Base-by-base conservation (phyloP, 1,139 yeast species). In the Nematodospora anomalae region DNA sequence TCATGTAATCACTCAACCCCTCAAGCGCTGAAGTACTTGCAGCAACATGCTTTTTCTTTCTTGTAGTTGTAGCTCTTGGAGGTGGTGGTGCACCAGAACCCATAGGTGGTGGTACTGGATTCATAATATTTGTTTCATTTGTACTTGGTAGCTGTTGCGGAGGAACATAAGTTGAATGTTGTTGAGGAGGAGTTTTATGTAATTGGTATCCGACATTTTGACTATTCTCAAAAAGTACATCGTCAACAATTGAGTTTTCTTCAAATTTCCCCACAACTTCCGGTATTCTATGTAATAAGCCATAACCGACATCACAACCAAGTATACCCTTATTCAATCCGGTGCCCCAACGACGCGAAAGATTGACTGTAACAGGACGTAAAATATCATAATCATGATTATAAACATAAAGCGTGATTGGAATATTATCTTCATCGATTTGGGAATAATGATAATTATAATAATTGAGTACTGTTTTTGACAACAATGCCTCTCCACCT, bases 241-340 rank as follows among this genome's bases (percentile, higher is more conserved):
- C 75, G 26, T 67, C 72, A 13, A 57, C 53, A 11, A 64, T 46
- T 12, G 61, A 57, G 15, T 53, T 52, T 14, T 41, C 47, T 10
- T 60, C 69, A 41, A 68, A 74, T 47, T 76, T 74, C 1, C 81
- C 83, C 6, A 73, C 59, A 5, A 78, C 82, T 41, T 79, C 83
- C 1, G 96, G 96, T 12, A 92, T 64, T 46, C 95, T 70, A 55
- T 92, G 97, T 36, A 92, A 66, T 38, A 85, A 69, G 0, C 97
- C 97, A 53, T 89, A 90, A 0, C 97, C 97, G 8, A 92, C 95
- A 48, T 90, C 96, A 61, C 97, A 90, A 1, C 98, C 98, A 29
- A 92, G 66, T 25, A 89, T 68, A 0, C 96, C 96, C 43, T 70
- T 74, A 42, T 72, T 71, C 3, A 90, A 88, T 4, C 71, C 74